Conservation (phyloP, 192 early-diverging fungal genomes). For the Coemansia biformis region DNA sequence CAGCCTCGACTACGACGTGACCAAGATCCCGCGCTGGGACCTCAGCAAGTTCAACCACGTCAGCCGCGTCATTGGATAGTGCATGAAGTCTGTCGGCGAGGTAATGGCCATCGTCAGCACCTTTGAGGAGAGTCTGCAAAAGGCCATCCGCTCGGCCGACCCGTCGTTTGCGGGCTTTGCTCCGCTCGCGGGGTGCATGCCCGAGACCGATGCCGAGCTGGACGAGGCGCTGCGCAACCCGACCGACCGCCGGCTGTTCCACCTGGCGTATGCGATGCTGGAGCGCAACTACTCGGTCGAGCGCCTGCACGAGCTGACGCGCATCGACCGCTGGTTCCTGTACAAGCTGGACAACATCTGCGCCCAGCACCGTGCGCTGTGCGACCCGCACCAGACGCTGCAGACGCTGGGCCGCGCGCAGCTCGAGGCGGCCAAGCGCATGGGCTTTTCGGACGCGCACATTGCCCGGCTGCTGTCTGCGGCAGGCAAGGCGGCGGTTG, state of each 20-base stretch:
- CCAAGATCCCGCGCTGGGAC: slow-evolving; percentile 98
- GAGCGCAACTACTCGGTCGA: slow-evolving; percentile 72
- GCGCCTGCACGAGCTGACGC: slow-evolving; percentile 71
- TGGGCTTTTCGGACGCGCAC: slow-evolving; percentile 86
- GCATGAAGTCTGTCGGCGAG: slow-evolving; percentile 97
- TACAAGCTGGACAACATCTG: slow-evolving; percentile 82
- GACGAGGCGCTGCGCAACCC: slow-evolving; percentile 62
- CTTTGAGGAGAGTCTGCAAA: slow-evolving; percentile 94
- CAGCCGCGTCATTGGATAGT: slow-evolving; percentile 71
- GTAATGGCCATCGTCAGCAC: slow-evolving; percentile 98
- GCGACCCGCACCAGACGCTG: slow-evolving; percentile 49
- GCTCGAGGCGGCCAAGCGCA: slow-evolving; percentile 71
- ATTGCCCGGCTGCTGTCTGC: slow-evolving; percentile 60
- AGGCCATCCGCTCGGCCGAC: slow-evolving; percentile 94
- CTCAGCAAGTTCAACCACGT: slow-evolving; percentile 92
- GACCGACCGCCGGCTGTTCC: slow-evolving; percentile 79
- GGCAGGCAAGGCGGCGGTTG: neutral
- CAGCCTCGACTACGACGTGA: slow-evolving; percentile 89
- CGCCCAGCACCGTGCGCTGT: slow-evolving; percentile 48
- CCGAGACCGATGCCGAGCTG: slow-evolving; percentile 48
- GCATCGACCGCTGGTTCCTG: slow-evolving; percentile 89
- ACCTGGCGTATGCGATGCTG: slow-evolving; percentile 77
- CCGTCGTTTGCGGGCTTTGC: slow-evolving; percentile 86
- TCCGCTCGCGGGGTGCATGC: slow-evolving; percentile 26
- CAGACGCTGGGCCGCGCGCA: slow-evolving; percentile 55